phyloP scores from a whole-genome alignment of 805 yeast species.

The Candida andamanensis region DNA sequence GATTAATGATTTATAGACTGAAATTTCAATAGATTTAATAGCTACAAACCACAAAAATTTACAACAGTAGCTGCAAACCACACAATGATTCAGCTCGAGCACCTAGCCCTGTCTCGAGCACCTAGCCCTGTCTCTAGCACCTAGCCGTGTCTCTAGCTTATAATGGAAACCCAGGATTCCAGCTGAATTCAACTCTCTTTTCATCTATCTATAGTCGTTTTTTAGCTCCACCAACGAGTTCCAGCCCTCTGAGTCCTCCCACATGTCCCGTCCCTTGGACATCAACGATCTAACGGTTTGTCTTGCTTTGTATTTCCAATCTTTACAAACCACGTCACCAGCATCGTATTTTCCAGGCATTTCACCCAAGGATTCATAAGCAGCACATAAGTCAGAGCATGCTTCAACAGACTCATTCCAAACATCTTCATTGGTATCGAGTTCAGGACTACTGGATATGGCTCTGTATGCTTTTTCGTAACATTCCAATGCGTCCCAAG shows the following conservation, averaged over 20 bases:
- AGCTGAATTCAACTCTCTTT: not conserved
- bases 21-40: not conserved
- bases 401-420: constrained; percentile 82
- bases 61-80: too few relatives aligned
- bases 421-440: constrained; percentile 51
- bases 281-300: constrained; percentile 66
- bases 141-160: too few relatives aligned
- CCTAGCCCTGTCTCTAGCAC: too few relatives aligned
- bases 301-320: constrained; percentile 84
- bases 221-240: constrained; percentile 52
- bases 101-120: too few relatives aligned
- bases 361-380: constrained; percentile 86
- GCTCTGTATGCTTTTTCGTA: constrained; percentile 86
- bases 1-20: constrained; percentile 14
- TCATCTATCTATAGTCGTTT: constrained; percentile 2
- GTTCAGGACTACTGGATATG: constrained; percentile 55
- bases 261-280: constrained; percentile 70
- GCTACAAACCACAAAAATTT: constrained; percentile 1
- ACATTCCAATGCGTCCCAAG: constrained; percentile 84
- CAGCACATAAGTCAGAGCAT: constrained; percentile 73
- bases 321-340: constrained; percentile 81
- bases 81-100: too few relatives aligned
- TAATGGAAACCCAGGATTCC: too few relatives aligned
- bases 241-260: constrained; percentile 84
- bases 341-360: constrained; percentile 73